phyloP scores from a whole-genome alignment of 139 green algal species.

The Tetradesmus obliquus region DNA sequence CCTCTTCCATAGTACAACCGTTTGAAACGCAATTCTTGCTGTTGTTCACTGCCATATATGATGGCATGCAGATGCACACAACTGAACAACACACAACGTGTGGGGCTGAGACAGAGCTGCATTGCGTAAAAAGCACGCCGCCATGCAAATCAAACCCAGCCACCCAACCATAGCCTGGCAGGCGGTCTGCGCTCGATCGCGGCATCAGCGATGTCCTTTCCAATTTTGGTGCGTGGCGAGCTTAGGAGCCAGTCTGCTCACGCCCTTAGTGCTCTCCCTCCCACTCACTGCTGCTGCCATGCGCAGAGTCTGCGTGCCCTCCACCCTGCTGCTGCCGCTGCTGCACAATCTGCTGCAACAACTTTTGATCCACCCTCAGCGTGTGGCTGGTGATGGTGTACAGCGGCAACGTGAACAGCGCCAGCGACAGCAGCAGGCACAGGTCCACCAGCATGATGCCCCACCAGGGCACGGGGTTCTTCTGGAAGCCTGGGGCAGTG shows the following conservation, averaged over 20 bases:
- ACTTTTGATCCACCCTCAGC: neutral
- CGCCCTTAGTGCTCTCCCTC: neutral
- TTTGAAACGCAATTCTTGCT: too few relatives aligned
- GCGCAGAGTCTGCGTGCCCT: neutral
- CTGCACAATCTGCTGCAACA: neutral
- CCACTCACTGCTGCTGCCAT: neutral
- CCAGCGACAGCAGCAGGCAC: neutral
- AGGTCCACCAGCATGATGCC: conserved; percentile 7
- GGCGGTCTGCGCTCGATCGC: too few relatives aligned
- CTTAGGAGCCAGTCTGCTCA: too few relatives aligned
- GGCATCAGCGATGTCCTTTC: neutral
- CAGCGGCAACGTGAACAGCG: conserved; percentile 11
- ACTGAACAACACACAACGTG: too few relatives aligned
- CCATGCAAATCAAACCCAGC: too few relatives aligned
- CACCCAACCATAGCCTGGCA: too few relatives aligned
- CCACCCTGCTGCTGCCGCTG: neutral
- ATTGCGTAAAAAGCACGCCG: too few relatives aligned
- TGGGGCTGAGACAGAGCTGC: too few relatives aligned
- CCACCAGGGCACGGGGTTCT: neutral
- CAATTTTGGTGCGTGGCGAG: too few relatives aligned
- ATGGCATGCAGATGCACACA: too few relatives aligned
- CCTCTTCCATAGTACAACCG: too few relatives aligned
- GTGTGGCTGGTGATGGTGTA: conserved; percentile 4
- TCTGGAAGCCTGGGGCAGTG: neutral
- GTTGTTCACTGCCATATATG: too few relatives aligned